Evolutionary conservation across 768 basidiomycete species (phyloP).

Genomic region (Lactarius sp.): DNA sequence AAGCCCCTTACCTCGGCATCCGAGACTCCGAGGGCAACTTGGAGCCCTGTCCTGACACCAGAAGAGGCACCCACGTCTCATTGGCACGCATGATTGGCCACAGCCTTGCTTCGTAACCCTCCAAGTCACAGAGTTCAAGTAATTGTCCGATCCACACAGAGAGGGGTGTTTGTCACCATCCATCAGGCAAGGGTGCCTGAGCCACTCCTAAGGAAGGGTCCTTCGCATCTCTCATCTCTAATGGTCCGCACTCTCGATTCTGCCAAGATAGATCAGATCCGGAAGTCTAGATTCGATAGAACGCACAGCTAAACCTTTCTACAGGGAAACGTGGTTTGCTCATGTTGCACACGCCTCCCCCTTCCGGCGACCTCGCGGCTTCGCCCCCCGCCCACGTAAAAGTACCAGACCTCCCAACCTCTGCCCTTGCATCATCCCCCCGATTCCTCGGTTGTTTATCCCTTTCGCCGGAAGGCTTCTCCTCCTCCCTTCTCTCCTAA

Average conservation of each 20-base stretch:
- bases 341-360: constrained; percentile 35
- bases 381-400: constrained; percentile 33
- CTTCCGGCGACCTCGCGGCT: constrained; percentile 30
- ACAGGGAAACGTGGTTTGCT: constrained; percentile 29
- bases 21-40: neutral
- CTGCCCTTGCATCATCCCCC: constrained; percentile 28
- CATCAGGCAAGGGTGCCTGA: constrained; percentile 19
- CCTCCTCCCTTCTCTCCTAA: constrained; percentile 1
- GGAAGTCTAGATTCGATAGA: constrained; percentile 20
- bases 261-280: constrained; percentile 23
- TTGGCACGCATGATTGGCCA: neutral
- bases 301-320: constrained; percentile 4
- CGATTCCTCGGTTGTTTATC: constrained; percentile 28
- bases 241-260: constrained; percentile 10
- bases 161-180: constrained; percentile 4
- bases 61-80: neutral
- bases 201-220: constrained; percentile 16
- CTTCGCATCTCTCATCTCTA: constrained; percentile 9
- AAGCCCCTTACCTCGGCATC: constrained; percentile 14
- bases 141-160: constrained; percentile 1
- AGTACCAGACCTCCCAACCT: constrained; percentile 26
- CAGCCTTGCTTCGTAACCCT: neutral
- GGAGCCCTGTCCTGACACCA: neutral
- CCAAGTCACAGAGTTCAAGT: neutral
- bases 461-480: constrained; percentile 22